Evolutionary conservation across 2,329 filamentous ascomycete genomes (phyloP), one percentile per base, ranked within the genome.

Genomic region (Calonectria pseudoreteaudii): DNA sequence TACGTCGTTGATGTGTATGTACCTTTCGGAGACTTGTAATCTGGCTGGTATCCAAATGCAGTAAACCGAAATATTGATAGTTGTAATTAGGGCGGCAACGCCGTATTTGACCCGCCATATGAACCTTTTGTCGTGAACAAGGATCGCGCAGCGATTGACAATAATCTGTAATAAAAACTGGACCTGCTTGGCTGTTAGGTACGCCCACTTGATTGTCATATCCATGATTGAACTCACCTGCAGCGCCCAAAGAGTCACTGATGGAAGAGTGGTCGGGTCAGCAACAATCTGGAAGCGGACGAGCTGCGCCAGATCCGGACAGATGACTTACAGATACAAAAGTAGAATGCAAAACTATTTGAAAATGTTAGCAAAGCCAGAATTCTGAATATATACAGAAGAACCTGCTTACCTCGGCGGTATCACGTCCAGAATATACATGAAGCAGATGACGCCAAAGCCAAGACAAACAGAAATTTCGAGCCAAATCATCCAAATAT

Each of bases 401-500:
- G 31, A 34, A 34, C 5, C 10, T 34, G 31, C 9, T 34, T 34
- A 62, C 56, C 56, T 62, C 10, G 56, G 56, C 18, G 56, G 56
- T 28, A 62, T 62, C 16, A 62, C 56, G n/a, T 62, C 56, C 56
- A 62, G 18, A 62, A 62, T 2, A n/a, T 62, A 41, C 56, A 62
- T 62, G 36, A 62, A 62, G 14, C 56, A 62, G 36, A 62, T 62
- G 56, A 62, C 56, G n/a, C 56, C 56, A 20, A 62, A 62, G 2
- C 56, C 56, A 62, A 62, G 56, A 28, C 56, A 62, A 28, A 62
- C 36, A 11, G 56, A 18, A 26, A 62, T 62, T 23, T 60, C 56
- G n/a, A 60, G 56, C 56, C 34, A 60, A n/a, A 60, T 60, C 34
- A 60, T 60, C 56, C 34, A 60, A 28, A 60, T 60, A 28, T 60